Evolutionary conservation across 176 grass and related monocot species (phyloP).

Genomic region (Microstegium vimineum): DNA sequence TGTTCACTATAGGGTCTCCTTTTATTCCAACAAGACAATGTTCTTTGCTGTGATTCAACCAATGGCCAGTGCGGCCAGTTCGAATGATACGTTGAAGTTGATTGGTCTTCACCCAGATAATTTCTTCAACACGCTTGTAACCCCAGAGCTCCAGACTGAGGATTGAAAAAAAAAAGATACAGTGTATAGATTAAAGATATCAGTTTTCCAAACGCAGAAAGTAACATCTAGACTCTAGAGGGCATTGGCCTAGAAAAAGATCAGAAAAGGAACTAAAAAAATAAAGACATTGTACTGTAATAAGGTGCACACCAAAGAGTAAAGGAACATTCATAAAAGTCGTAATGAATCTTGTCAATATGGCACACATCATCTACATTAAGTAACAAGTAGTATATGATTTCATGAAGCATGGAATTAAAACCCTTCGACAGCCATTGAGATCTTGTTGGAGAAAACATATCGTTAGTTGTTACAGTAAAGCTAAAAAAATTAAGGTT

Average conservation of each 20-base stretch:
- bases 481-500: neutral
- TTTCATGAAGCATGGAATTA: neutral
- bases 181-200: conserved; percentile 14
- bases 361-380: neutral
- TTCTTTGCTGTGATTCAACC: conserved; percentile 99
- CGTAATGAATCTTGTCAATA: neutral
- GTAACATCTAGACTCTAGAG: neutral
- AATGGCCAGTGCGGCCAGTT: conserved; percentile 96
- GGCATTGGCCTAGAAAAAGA: neutral
- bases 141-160: conserved; percentile 94
- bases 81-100: conserved; percentile 97
- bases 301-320: neutral
- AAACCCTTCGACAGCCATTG: neutral
- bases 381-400: neutral
- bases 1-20: conserved; percentile 33
- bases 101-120: conserved; percentile 99
- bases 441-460: neutral
- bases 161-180: neutral
- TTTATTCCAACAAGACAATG: conserved; percentile 99
- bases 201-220: neutral
- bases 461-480: neutral
- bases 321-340: neutral
- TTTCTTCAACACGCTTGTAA: conserved; percentile 97
- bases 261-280: neutral
- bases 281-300: neutral